Evolutionary conservation across 495 filamentous ascomycete species (phyloP), one percentile per base, ranked within the genome.

Genomic region (Daldinia bambusicola): DNA sequence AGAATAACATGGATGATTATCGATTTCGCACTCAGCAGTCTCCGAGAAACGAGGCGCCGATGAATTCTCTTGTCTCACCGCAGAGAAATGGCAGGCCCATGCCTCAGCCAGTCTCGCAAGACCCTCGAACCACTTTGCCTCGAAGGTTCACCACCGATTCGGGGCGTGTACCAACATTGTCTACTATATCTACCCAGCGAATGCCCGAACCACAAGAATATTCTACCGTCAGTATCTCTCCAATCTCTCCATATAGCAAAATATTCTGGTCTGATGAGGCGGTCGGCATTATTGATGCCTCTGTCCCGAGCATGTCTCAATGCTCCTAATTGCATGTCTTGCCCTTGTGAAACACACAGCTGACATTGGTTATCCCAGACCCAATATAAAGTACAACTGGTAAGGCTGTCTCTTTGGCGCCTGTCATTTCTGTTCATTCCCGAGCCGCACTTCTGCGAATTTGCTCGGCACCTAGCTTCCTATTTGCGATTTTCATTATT

Each of bases 81-180:
- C 88, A 88, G 61, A 88, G 90, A 72, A 88, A 87, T 75, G 88
- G 88, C 77, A 84, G 84, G 72, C 81, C 83, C 65, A 87, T 88
- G 69, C 82, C 87, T 55, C 83, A 82, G 26, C 85, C 85, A 71
- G 82, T 82, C 53, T 85, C 84, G 38, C 86, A 85, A 70, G 91
- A 93, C 70, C 84, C 86, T 58, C 87, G 93, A 78, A 85, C 86
- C 45, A 90, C 89, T 69, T 83, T 97, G 70, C 92, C 94, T 80
- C 91, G 95, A 79, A 91, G 95, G 67, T 98, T 98, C 83, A 99
- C 95, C 62, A 95, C 93, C 31, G 93, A 95, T 74, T 91, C 92
- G 62, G 92, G 93, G 75, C 92, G 91, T 81, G 84, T 96, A 79
- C 91, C 93, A 69, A 92, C 91, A 73, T 85, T 95, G 84, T 90